Evolutionary conservation across 805 yeast species (phyloP).

Genomic region (Hanseniaspora vineae): DNA sequence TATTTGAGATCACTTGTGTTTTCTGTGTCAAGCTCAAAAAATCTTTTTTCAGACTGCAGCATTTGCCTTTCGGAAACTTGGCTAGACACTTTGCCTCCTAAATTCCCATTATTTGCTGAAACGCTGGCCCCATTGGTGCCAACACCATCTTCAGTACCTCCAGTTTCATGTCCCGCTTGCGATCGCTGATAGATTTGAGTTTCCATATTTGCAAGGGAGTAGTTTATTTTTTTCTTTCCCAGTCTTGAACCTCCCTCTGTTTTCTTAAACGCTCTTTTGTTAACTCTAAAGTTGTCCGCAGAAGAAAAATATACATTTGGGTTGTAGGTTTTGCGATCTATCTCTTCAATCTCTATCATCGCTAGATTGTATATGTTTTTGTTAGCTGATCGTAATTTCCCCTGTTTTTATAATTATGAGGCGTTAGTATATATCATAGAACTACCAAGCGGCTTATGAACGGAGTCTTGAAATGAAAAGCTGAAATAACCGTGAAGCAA

Average conservation of each 20-base stretch:
- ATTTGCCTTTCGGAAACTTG: conserved; percentile 14
- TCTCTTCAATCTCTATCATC: conserved; percentile 19
- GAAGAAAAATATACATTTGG: conserved; percentile 22
- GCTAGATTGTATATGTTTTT: neutral
- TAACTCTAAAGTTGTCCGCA: conserved; percentile 10
- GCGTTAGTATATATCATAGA: no score
- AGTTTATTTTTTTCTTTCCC: conserved; percentile 20
- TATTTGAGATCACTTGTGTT: conserved; percentile 18
- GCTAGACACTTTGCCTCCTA: neutral
- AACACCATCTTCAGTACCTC: conserved; percentile 3
- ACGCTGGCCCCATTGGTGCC: conserved; percentile 2
- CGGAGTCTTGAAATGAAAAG: no score
- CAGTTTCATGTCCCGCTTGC: conserved; percentile 8
- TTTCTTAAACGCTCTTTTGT: conserved; percentile 9
- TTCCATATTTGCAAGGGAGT: conserved; percentile 23
- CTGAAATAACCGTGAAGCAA: no score
- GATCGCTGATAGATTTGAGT: conserved; percentile 13
- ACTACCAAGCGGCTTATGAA: no score
- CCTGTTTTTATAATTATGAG: no score
- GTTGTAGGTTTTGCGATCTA: conserved; percentile 19
- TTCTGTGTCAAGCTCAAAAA: conserved; percentile 23
- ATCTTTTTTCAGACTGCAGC: conserved; percentile 19
- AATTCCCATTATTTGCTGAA: no score
- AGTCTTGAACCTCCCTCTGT: conserved; percentile 8
- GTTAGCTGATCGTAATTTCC: no score